Percentiles rank a stretch among this genome's conserved stretches.
Evolutionary conservation across 768 basidiomycete genomes (phyloP).

Genomic region (Termitomyces sp.): DNA sequence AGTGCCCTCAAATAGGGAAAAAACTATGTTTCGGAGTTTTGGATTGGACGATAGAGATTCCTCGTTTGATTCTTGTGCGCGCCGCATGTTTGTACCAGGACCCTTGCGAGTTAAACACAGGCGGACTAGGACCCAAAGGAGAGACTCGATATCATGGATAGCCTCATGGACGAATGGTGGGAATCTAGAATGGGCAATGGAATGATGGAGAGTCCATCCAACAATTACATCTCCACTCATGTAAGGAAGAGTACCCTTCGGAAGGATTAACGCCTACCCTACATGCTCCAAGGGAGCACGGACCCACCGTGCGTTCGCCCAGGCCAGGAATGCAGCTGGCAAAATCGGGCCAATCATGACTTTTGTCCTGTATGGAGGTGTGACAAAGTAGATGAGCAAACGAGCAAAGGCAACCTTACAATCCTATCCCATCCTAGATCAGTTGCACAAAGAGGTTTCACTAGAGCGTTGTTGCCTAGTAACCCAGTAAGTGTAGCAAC

Average conservation of each 20-base stretch:
- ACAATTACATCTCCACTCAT: neutral
- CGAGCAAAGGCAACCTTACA: neutral
- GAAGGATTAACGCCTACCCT: neutral
- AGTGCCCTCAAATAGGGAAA: neutral
- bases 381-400: neutral
- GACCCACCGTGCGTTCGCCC: neutral
- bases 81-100: conserved; percentile 7
- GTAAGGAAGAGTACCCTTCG: neutral
- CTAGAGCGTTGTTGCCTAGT: neutral
- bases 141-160: conserved; percentile 17
- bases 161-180: neutral
- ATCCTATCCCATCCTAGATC: neutral
- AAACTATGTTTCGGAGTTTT: neutral
- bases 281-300: neutral
- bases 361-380: neutral
- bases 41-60: neutral
- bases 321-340: neutral
- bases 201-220: neutral
- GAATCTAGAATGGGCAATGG: fast-evolving
- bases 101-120: conserved; percentile 15
- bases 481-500: neutral
- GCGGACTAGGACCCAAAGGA: conserved; percentile 17
- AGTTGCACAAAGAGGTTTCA: neutral
- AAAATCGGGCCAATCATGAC: neutral
- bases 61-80: neutral